Evolutionary conservation across 352 stramenopile species (phyloP).

Genomic region (Pythium plurisporium): DNA sequence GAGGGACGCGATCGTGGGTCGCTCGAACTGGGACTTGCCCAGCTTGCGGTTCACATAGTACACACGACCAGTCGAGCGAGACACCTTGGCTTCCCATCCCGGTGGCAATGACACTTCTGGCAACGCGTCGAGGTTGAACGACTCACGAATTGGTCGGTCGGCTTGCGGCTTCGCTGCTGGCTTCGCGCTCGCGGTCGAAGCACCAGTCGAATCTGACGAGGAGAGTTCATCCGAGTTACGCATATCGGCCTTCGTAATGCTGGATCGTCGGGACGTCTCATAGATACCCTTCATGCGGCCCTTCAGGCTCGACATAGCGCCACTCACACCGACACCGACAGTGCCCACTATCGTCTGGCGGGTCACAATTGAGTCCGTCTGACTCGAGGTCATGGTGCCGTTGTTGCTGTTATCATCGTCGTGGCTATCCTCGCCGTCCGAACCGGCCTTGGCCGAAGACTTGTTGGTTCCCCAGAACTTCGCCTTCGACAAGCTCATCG

Average conservation of each 20-base stretch:
- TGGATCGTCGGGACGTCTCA: conserved; percentile 58
- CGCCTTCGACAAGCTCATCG: conserved; percentile 53
- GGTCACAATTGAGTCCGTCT: conserved; percentile 38
- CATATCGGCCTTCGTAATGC: conserved; percentile 48
- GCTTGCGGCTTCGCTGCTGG: neutral
- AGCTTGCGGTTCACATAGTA: conserved; percentile 89
- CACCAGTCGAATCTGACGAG: conserved; percentile 12
- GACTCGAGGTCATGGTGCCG: conserved; percentile 57
- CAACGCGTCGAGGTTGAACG: conserved; percentile 68
- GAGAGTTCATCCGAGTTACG: conserved; percentile 23
- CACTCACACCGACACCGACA: conserved; percentile 30
- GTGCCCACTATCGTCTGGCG: conserved; percentile 70
- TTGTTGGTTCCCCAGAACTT: conserved; percentile 81
- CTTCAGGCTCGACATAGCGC: conserved; percentile 71
- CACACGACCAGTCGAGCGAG: conserved; percentile 75
- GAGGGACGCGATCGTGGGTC: conserved; percentile 76
- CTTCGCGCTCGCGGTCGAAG: neutral
- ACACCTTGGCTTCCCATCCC: conserved; percentile 86
- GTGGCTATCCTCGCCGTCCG: conserved; percentile 30
- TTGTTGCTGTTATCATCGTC: conserved; percentile 34
- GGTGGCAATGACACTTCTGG: conserved; percentile 66
- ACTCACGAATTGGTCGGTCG: conserved; percentile 26
- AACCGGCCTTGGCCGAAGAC: conserved; percentile 65
- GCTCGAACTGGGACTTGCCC: conserved; percentile 83
- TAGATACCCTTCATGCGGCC: conserved; percentile 66